phyloP scores from a whole-genome alignment of 345 rosid species.

The Populus ilicifolia region DNA sequence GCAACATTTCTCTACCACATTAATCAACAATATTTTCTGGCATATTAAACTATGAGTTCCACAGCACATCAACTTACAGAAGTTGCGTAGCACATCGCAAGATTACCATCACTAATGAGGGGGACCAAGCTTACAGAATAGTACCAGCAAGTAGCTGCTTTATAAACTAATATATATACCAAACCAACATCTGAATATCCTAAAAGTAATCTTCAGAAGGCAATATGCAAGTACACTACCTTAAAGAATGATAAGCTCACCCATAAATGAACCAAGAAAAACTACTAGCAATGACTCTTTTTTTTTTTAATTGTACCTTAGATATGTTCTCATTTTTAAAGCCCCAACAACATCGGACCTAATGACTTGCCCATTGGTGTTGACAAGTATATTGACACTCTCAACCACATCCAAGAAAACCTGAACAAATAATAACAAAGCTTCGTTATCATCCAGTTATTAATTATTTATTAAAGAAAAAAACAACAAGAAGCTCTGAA shows the following conservation, averaged over 20 bases:
- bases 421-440: constrained; percentile 35
- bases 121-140: neutral
- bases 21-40: neutral
- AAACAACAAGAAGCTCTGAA: neutral
- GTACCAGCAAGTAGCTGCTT: neutral
- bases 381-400: constrained; percentile 90
- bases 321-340: constrained; percentile 90
- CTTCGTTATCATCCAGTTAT: constrained; percentile 2
- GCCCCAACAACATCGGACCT: constrained; percentile 98
- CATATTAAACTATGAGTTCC: neutral
- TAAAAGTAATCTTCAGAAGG: neutral
- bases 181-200: neutral
- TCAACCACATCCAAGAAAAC: constrained; percentile 95
- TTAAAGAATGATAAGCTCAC: neutral
- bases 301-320: constrained; percentile 44
- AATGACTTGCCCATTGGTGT: constrained; percentile 90
- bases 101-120: neutral
- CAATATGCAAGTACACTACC: neutral
- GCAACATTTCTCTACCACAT: neutral
- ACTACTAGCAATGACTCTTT: neutral
- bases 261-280: constrained; percentile 3
- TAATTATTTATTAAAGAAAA: neutral
- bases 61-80: neutral
- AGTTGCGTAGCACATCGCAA: neutral
- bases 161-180: neutral